Base-by-base conservation (phyloP, 345 rosid species). In the Cardamine resedifolia region DNA sequence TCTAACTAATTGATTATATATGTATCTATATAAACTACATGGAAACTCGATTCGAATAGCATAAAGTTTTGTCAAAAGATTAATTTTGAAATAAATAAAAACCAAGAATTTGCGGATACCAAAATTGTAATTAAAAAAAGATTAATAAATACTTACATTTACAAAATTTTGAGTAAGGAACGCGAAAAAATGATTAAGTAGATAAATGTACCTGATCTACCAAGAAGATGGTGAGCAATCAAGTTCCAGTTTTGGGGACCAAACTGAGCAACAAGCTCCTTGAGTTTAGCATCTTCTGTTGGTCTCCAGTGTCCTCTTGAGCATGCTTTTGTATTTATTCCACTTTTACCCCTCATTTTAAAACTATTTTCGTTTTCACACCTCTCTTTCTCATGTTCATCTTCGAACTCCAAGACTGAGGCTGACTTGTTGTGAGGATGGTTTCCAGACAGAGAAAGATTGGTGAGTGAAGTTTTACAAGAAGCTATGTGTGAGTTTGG, bases 201-300 rank as follows among this genome's bases (percentile, higher is more conserved):
- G 62, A 45, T 60, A 56, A 19, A 71, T 43, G 49, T 84, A 90
- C 97, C 98, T 81, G 97, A 89, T 90, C 98, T 88, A 80, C 97
- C 98, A 64, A 78, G 62, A 66, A 94, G 95, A 78, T 89, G 85
- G 72, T 91, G 84, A 62, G 97, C 89, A 52, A 91, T 89, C 82
- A 86, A 77, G 81, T 94, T 94, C 98, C 98, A 94, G 76, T 94
- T 91, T 82, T 91, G 97, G 66, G 98, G 97, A 51, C 98, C 98
- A 70, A 81, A 83, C 73, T 86, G 88, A 36, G 83, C 79, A 47
- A 91, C 98, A 63, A 94, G 97, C 66, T 91, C 95, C 72, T 83
- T 88, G 58, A 94, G 98, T 80, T 85, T 86, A 49, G 91, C 80
- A 78, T 94, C 98, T 73, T 94, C 97, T 48, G 86, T 86, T 28